phyloP scores from a whole-genome alignment of 805 yeast species.

The Brettanomyces nanus region DNA sequence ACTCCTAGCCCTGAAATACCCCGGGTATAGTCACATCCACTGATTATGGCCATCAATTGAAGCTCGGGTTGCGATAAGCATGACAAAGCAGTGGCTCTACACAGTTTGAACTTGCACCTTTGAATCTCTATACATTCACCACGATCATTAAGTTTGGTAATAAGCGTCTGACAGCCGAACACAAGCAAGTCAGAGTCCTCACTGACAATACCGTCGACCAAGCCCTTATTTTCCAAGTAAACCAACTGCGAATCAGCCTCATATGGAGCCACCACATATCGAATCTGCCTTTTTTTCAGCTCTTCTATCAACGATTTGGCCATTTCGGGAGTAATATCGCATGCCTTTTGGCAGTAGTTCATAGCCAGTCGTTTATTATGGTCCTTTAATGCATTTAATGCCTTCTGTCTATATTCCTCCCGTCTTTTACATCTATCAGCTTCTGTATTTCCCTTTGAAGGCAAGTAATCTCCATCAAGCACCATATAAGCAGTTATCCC shows the following conservation, averaged over 20 bases:
- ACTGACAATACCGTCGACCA: slow-evolving; percentile 78
- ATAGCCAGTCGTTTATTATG: slow-evolving; percentile 58
- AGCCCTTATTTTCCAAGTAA: slow-evolving; percentile 63
- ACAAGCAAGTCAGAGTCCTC: slow-evolving; percentile 91
- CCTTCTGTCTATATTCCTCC: slow-evolving; percentile 48
- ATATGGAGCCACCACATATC: slow-evolving; percentile 89
- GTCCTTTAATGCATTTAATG: slow-evolving; percentile 37
- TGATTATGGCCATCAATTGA: slow-evolving; percentile 69
- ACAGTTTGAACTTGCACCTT: slow-evolving; percentile 40
- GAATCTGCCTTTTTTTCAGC: slow-evolving; percentile 47
- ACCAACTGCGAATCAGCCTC: slow-evolving; percentile 99
- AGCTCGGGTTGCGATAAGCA: slow-evolving; percentile 48
- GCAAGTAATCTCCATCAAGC: slow-evolving; percentile 86
- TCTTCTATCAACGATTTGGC: slow-evolving; percentile 77
- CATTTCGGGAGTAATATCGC: slow-evolving; percentile 85
- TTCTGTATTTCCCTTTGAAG: slow-evolving; percentile 72
- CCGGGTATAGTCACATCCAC: slow-evolving; percentile 95
- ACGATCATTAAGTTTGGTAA: slow-evolving; percentile 73
- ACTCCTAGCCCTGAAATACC: slow-evolving; percentile 82
- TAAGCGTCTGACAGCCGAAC: slow-evolving; percentile 70
- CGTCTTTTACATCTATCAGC: slow-evolving; percentile 51
- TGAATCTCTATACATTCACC: slow-evolving; percentile 64
- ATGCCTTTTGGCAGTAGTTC: slow-evolving; percentile 65
- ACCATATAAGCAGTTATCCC: slow-evolving; percentile 81
- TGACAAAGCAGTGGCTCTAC: slow-evolving; percentile 33